Percentiles rank a stretch among this genome's conserved stretches.
Conservation (phyloP, 2,329 filamentous ascomycete species). For the Ilyonectria destructans region DNA sequence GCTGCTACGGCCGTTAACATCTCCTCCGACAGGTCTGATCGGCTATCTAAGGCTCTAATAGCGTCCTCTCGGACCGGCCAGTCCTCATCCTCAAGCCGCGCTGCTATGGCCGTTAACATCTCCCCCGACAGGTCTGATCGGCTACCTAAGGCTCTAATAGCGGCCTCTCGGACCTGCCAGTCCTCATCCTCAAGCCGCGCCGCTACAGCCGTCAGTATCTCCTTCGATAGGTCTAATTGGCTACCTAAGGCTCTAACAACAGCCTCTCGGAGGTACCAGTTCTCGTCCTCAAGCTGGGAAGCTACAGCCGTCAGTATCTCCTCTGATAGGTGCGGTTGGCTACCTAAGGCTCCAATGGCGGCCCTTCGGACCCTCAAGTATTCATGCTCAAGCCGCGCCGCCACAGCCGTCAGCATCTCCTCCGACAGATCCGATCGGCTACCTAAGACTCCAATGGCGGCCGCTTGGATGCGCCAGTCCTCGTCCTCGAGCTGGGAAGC, state of each 20-base stretch:
- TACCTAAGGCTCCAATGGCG: too few relatives aligned
- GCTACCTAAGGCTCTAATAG: background rate
- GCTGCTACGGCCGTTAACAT: too few relatives aligned
- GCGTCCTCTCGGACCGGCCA: too few relatives aligned
- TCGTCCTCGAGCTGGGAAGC: background rate
- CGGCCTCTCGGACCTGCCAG: background rate
- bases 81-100: background rate
- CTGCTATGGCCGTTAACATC: background rate
- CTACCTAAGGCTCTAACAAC: background rate
- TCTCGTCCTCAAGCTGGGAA: too few relatives aligned
- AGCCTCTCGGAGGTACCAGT: background rate
- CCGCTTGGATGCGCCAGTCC: too few relatives aligned
- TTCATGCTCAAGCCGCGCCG: background rate
- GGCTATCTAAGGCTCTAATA: background rate
- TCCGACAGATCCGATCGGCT: too few relatives aligned
- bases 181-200: background rate
- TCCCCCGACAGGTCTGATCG: background rate
- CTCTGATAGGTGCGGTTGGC: background rate
- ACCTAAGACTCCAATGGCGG: background rate
- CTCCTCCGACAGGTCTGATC: too few relatives aligned
- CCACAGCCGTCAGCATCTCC: background rate
- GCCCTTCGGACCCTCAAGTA: too few relatives aligned
- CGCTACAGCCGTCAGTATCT: background rate
- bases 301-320: background rate
- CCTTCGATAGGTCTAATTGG: background rate